phyloP scores from a whole-genome alignment of 2,329 filamentous ascomycete genomes.

The Coniochaeta hoffmannii region DNA sequence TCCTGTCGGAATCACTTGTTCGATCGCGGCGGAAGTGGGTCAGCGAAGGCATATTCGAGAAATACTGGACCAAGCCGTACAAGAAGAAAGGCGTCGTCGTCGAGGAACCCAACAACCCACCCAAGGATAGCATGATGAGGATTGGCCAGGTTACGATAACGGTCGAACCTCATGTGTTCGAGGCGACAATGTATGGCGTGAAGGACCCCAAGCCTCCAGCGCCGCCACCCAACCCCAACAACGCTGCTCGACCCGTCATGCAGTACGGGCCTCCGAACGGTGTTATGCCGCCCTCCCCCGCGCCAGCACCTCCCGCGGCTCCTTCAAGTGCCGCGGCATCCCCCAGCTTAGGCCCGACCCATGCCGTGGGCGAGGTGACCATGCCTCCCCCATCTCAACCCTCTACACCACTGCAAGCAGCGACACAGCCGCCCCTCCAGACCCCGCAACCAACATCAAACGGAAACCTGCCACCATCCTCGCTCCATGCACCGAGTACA shows the following conservation, averaged over 20 bases:
- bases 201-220: constrained; percentile 52
- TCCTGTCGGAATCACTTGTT: constrained; percentile 64
- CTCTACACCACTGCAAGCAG: constrained; percentile 9
- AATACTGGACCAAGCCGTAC: constrained; percentile 68
- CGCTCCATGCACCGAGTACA: constrained; percentile 4
- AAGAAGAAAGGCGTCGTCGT: constrained; percentile 59
- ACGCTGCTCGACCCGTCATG: constrained; percentile 44
- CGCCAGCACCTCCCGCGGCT: constrained; percentile 22
- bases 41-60: constrained; percentile 64
- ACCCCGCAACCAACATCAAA: constrained; percentile 6
- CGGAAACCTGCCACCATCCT: constrained; percentile 9
- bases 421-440: constrained; percentile 4
- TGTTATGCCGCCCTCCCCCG: constrained; percentile 47
- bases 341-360: constrained; percentile 13
- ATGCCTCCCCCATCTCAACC: constrained; percentile 7
- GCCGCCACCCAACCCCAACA: constrained; percentile 24
- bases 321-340: constrained; percentile 16
- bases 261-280: constrained; percentile 61
- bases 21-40: constrained; percentile 70
- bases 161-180: constrained; percentile 73
- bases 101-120: constrained; percentile 58
- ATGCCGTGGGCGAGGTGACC: constrained; percentile 11
- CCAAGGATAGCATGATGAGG: constrained; percentile 65
- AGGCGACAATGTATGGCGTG: constrained; percentile 66
- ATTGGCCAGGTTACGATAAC: constrained; percentile 65